Base-by-base conservation (phyloP, 2,329 filamentous ascomycete species). In the Aspergillus aculeatus region DNA sequence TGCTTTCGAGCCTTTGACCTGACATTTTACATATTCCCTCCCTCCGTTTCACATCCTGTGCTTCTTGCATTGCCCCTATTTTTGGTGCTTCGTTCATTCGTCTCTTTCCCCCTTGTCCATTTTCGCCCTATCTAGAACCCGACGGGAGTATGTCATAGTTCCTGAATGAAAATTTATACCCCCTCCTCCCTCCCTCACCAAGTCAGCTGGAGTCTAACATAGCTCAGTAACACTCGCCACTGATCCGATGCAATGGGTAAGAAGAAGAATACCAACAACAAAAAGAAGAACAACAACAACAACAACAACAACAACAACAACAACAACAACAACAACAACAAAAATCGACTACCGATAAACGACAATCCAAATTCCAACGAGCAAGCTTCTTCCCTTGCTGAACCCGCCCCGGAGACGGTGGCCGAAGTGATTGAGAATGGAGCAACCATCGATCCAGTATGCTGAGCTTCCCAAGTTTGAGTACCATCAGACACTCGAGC, bases 401-500 rank as follows among this genome's bases (percentile, higher is more conserved):
- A 69, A 56, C 62, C 69, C 60, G 64, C 69, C 64, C 66, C 67
- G 62, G 68, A 71, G 65, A 65, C 69, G 64, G 66, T 69, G 63
- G 66, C 68, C 65, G 68, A 67, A 64, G 63, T 65, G 60, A 62
- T 61, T 64, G 69, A 77, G 71, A 67, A 79, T 78, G 77, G 68
- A 65, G 57, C 53, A 55, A 47, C 56, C 59, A 54, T 53, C 66
- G 57, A 73, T 69, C 68, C 69, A 76, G 78, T 80, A 80, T 75
- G 78, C 77, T 72, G 61, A 76, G 58, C 63, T 78, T 71, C 72
- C 77, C 69, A 63, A 64, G 58, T 80, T 73, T 71, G 63, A 75
- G 65, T 80, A 80, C 71, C 75, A 44, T 44, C 38, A 78, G 67
- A 72, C 68, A 57, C 72, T 76, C 68, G 71, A 77, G 64, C 65